phyloP scores from a whole-genome alignment of 2,329 filamentous ascomycete species.

The Periconia sp. region DNA sequence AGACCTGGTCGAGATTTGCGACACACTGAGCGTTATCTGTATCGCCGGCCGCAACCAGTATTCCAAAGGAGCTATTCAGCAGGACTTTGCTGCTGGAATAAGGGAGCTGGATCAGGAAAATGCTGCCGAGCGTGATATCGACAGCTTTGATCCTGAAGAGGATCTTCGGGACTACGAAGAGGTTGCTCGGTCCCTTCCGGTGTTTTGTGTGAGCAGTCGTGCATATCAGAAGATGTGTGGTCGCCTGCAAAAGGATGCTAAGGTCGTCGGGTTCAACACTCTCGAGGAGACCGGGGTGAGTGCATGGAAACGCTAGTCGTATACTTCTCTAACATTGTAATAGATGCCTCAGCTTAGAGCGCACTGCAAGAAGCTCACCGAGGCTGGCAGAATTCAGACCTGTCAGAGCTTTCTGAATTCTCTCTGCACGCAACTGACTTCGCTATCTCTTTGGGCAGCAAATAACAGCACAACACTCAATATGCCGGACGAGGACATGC shows the following conservation, averaged over 20 bases:
- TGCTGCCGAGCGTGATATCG: conserved; percentile 59
- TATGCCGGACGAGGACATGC: conserved; percentile 49
- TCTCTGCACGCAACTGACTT: conserved; percentile 59
- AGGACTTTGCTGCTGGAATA: conserved; percentile 66
- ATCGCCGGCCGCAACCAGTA: conserved; percentile 64
- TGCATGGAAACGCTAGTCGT: neutral
- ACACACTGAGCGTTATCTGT: conserved; percentile 49
- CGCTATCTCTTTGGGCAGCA: conserved; percentile 58
- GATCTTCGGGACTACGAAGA: conserved; percentile 64
- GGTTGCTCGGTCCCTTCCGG: conserved; percentile 61
- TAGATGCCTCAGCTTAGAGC: conserved; percentile 61
- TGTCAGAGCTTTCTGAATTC: conserved; percentile 60
- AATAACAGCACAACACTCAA: conserved; percentile 50
- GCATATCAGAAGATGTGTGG: conserved; percentile 69
- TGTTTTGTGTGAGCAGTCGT: conserved; percentile 69
- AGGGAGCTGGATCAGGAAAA: conserved; percentile 65
- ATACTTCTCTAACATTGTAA: neutral
- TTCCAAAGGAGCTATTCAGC: conserved; percentile 60
- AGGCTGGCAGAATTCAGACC: conserved; percentile 52
- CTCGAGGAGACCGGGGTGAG: conserved; percentile 60
- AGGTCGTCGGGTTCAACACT: conserved; percentile 59
- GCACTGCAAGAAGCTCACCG: conserved; percentile 65
- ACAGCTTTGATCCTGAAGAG: conserved; percentile 61
- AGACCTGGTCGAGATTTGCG: conserved; percentile 38
- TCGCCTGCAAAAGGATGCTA: conserved; percentile 59